Conservation (phyloP, 2,329 filamentous ascomycete genomes). For the Cadophora gregata region DNA sequence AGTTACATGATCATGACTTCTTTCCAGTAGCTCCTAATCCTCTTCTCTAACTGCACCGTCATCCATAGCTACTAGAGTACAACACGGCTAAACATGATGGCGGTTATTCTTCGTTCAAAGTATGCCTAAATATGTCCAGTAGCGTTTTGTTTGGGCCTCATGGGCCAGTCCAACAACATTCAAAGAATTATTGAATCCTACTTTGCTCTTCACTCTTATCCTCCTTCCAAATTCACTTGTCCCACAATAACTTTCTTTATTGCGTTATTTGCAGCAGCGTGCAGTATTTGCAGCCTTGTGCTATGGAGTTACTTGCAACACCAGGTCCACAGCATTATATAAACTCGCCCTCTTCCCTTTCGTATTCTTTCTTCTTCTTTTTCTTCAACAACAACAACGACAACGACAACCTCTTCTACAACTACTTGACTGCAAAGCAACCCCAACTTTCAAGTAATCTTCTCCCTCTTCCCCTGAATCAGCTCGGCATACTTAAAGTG, state of each 20-base stretch:
- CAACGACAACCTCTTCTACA: slow-evolving; percentile 2
- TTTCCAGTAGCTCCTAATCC: too few species aligned
- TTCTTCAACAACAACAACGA: too few species aligned
- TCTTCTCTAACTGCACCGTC: too few species aligned
- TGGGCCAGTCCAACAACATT: not conserved
- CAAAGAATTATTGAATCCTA: not conserved
- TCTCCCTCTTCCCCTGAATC: not conserved
- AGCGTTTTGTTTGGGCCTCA: too few species aligned
- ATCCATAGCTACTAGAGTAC: too few species aligned
- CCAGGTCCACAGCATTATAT: not conserved
- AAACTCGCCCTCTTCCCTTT: not conserved
- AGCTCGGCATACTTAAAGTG: not conserved
- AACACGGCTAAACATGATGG: too few species aligned
- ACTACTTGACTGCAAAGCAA: slow-evolving; percentile 10
- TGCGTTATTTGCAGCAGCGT: not conserved
- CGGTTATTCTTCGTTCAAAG: too few species aligned
- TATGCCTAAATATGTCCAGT: too few species aligned
- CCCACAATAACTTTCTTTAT: not conserved
- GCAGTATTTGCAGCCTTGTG: not conserved
- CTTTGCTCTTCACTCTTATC: too few species aligned
- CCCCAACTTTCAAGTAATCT: slow-evolving; percentile 11
- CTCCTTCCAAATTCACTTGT: slow-evolving; percentile 5
- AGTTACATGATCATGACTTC: too few species aligned
- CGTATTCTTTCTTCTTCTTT: not conserved
- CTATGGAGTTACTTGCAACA: not conserved